Evolutionary conservation across 495 filamentous ascomycete species (phyloP), one percentile per base, ranked within the genome.

Genomic region (Annulohypoxylon maeteangense): DNA sequence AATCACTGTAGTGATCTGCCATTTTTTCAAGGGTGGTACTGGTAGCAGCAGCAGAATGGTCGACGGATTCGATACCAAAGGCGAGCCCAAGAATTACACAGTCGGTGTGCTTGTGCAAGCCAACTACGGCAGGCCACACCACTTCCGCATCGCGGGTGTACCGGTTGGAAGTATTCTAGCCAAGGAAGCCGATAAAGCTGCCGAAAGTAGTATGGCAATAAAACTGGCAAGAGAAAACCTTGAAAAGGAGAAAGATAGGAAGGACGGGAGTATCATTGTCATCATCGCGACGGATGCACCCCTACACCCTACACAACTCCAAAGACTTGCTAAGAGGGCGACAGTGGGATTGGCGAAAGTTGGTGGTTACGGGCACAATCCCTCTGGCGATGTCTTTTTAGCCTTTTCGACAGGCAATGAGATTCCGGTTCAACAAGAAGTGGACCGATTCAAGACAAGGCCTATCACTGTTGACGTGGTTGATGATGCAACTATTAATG

Each of bases 251-350:
- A 81, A 80, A 70, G 74, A 79, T 22, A 61, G 67, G 20, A 86
- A 85, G 61, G 86, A 87, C 51, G 86, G 85, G n/a, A 83, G 81
- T 60, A 87, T 88, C 62, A 85, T 88, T 63, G 78, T 87, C 44
- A 74, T 87, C 34, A 50, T 88, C 40, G 81, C 80, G 6, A 88
- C 86, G 3, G 82, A 86, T 69, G 85, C 83, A 23, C 85, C 85
- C 8, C 72, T 88, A 16, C 78, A 83, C 48, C 75, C 75, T 38
- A 58, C 47, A 2, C 85, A 87, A 67, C 78, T 86, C 22, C 82
- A 87, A 68, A 81, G 85, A 4, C 69, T 87, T 4, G 85, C 86
- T 10, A 84, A 84, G 67, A 78, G 84, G 56, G 85, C 84, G 7
- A 85, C 82, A 10, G 81, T 84, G 2, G 86, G 86, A 6, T 54